Conservation (phyloP, 208 protist species). For the Acanthamoeba polyphaga region DNA sequence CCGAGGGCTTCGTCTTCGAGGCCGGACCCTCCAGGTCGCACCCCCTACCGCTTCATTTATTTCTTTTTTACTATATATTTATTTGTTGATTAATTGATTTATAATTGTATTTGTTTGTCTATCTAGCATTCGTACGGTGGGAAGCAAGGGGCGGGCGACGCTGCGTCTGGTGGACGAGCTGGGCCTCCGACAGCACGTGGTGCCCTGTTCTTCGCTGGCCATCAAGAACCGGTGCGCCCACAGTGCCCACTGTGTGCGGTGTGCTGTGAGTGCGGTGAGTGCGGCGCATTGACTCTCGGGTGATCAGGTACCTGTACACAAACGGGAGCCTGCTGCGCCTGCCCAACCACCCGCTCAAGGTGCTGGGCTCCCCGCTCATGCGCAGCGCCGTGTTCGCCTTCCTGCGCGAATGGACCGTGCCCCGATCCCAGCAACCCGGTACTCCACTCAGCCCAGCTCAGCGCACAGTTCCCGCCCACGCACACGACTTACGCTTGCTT, state of each 20-base stretch:
- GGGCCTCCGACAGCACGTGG: background rate
- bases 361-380: constrained; percentile 11
- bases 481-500: background rate
- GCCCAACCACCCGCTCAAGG: constrained; percentile 30
- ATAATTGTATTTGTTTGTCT: background rate
- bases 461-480: no score
- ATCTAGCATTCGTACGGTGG: constrained; percentile 5
- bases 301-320: constrained; percentile 9
- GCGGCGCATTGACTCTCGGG: background rate
- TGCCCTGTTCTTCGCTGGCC: background rate
- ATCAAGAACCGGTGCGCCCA: constrained; percentile 2
- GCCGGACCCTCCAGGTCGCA: constrained; percentile 14
- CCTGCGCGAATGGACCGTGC: constrained; percentile 30
- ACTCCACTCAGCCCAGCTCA: no score
- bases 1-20: constrained; percentile 53
- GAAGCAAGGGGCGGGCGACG: constrained; percentile 32
- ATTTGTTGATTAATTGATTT: background rate
- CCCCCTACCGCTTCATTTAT: background rate
- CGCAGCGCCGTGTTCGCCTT: background rate
- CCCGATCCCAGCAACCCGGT: background rate
- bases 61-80: background rate
- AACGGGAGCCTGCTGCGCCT: background rate
- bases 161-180: constrained; percentile 25
- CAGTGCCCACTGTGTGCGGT: background rate
- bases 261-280: background rate